These are phyloP conservation scores for Xylaria polymorpha DNA, from an alignment of 2,329 filamentous ascomycete species.

Conservation along the genomic window DNA sequence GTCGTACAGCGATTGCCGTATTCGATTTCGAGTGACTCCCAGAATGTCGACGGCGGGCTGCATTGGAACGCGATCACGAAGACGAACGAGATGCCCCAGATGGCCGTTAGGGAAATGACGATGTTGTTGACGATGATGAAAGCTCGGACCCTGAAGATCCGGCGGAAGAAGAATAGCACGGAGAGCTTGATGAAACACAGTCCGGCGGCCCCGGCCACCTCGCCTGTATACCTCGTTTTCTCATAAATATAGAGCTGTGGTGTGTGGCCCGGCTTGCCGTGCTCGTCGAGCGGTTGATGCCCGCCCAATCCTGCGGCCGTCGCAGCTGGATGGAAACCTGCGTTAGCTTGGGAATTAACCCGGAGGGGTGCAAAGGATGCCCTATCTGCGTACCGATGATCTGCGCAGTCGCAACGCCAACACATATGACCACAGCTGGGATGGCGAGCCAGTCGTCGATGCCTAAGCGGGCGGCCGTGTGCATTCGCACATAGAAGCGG, in stretches of 20 bases:
- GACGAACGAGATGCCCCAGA: conserved; percentile 37
- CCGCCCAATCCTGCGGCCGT: conserved; percentile 33
- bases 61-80: conserved; percentile 40
- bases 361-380: neutral
- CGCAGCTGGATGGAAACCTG: conserved; percentile 22
- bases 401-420: conserved; percentile 34
- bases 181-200: conserved; percentile 38
- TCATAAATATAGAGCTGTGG: conserved; percentile 36
- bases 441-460: conserved; percentile 40
- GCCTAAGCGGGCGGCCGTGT: conserved; percentile 28
- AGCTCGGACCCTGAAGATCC: conserved; percentile 37
- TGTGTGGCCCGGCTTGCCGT: conserved; percentile 35
- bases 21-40: conserved; percentile 39
- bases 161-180: conserved; percentile 39
- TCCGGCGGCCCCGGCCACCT: conserved; percentile 32
- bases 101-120: conserved; percentile 36
- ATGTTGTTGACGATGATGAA: conserved; percentile 39
- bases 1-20: conserved; percentile 27
- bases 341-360: neutral
- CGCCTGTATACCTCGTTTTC: conserved; percentile 38
- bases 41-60: conserved; percentile 25
- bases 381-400: conserved; percentile 36
- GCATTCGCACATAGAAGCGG: conserved; percentile 37
- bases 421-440: conserved; percentile 32
- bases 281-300: conserved; percentile 32